Conservation (phyloP, 345 rosid species). For the Luvunga scandens region DNA sequence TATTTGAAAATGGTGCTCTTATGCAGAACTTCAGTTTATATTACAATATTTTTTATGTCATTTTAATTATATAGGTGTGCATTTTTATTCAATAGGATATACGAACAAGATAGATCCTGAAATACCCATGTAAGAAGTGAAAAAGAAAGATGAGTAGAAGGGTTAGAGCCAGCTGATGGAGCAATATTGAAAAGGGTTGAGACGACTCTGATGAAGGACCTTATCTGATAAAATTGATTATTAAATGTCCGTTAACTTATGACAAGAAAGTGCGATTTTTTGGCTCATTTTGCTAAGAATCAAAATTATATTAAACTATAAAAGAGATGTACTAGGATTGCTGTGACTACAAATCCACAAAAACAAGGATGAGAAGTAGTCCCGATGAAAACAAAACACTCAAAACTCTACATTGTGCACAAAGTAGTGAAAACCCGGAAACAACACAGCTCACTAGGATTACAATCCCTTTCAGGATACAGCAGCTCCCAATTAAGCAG, state of each 20-base stretch:
- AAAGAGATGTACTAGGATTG: too few relatives aligned
- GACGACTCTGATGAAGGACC: neutral
- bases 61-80: neutral
- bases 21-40: neutral
- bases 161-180: neutral
- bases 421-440: too few relatives aligned
- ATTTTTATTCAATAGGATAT: neutral
- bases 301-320: too few relatives aligned
- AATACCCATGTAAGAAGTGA: neutral
- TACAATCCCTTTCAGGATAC: too few relatives aligned
- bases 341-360: too few relatives aligned
- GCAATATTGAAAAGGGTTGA: neutral
- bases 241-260: neutral
- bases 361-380: too few relatives aligned
- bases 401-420: too few relatives aligned
- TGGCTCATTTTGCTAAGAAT: too few relatives aligned
- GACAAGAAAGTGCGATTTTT: neutral
- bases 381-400: too few relatives aligned
- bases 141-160: neutral
- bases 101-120: neutral
- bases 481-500: too few relatives aligned
- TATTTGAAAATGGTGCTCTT: neutral
- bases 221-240: neutral
- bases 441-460: too few relatives aligned
- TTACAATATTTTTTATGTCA: neutral